Conservation (phyloP, 371 early-diverging fungal genomes). For the Mortierella sp. region DNA sequence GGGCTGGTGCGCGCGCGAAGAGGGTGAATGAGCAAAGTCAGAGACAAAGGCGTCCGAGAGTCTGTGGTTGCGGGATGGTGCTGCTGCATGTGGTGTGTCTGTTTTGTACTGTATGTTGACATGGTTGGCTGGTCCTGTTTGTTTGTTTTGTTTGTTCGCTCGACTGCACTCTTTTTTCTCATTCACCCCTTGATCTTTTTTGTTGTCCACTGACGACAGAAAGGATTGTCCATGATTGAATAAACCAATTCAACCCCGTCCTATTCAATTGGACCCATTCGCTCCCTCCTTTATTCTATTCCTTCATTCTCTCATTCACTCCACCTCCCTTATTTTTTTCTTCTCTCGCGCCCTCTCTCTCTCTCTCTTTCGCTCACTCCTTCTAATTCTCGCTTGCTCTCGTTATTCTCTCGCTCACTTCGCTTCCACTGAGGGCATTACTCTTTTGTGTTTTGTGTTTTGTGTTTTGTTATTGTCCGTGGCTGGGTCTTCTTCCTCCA, state of each 20-base stretch:
- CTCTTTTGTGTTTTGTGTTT: not conserved
- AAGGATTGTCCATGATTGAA: not conserved
- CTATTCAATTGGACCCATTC: not conserved
- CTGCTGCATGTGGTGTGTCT: not conserved
- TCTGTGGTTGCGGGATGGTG: too few relatives aligned
- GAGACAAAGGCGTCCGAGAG: too few relatives aligned
- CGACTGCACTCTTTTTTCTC: not conserved
- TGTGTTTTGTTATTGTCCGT: not conserved
- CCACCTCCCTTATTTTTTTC: not conserved
- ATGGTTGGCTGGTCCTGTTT: not conserved
- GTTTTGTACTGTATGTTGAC: not conserved
- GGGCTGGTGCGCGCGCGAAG: not conserved
- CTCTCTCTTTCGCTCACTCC: not conserved
- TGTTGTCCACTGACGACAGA: not conserved
- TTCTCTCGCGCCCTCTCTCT: not conserved
- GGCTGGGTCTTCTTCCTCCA: not conserved
- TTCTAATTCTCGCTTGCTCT: not conserved
- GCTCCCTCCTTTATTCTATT: constrained; percentile 11
- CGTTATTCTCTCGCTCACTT: not conserved
- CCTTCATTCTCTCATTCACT: not conserved
- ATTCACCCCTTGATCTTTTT: constrained; percentile 23
- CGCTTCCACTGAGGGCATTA: not conserved
- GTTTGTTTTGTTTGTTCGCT: constrained; percentile 6
- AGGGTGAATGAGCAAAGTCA: not conserved
- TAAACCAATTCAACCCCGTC: not conserved